Percentiles rank a stretch among this genome's conserved stretches.
Evolutionary conservation across 2,329 filamentous ascomycete species (phyloP).

Genomic region (Epichloe sylvatica): DNA sequence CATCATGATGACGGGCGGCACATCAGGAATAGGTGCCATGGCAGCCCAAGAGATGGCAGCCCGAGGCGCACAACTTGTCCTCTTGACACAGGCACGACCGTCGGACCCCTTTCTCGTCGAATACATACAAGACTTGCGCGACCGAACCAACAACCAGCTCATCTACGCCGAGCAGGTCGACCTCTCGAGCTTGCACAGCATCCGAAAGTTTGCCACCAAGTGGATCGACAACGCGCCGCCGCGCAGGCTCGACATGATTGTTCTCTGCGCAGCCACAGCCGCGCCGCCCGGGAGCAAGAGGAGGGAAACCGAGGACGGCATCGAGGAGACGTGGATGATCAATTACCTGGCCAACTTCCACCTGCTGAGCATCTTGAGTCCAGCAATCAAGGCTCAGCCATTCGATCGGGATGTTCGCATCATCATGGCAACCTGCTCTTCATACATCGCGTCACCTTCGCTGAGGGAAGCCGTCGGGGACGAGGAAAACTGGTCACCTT

Average conservation of each 20-base stretch:
- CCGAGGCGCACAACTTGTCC: conserved; percentile 78
- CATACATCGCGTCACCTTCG: conserved; percentile 68
- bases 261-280: conserved; percentile 71
- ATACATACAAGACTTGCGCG: conserved; percentile 77
- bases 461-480: conserved; percentile 38
- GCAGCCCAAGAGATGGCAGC: conserved; percentile 60
- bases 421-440: conserved; percentile 72
- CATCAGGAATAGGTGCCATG: conserved; percentile 76
- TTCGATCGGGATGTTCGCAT: conserved; percentile 87
- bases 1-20: conserved; percentile 86
- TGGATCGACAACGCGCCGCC: conserved; percentile 96
- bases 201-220: conserved; percentile 86
- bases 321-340: conserved; percentile 84
- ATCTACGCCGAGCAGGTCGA: conserved; percentile 95
- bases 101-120: conserved; percentile 83
- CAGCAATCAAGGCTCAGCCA: conserved; percentile 79
- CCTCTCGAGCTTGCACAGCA: conserved; percentile 72
- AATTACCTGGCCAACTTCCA: conserved; percentile 97
- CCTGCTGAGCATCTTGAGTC: conserved; percentile 77
- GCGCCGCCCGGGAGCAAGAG: conserved; percentile 52
- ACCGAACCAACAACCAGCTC: conserved; percentile 63
- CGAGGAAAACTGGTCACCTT: conserved; percentile 37
- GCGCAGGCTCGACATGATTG: conserved; percentile 75
- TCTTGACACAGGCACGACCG: conserved; percentile 70
- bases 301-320: conserved; percentile 55